phyloP scores from a whole-genome alignment of 495 filamentous ascomycete genomes.

The Staphylotrichum longicolle region DNA sequence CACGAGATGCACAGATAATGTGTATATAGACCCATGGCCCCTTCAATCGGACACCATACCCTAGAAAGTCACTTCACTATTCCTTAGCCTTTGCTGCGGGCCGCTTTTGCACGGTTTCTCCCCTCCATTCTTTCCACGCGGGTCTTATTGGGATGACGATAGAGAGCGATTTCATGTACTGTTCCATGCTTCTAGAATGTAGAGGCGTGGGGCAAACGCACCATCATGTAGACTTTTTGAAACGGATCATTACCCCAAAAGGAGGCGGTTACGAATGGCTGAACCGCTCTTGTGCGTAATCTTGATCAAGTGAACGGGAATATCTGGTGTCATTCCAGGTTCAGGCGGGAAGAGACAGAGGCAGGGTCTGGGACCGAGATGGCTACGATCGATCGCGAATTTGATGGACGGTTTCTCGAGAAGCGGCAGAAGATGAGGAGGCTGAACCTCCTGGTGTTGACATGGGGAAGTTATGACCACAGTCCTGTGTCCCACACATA shows the following conservation, averaged over 20 bases:
- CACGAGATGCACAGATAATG: conserved; percentile 35
- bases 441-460: too few relatives aligned
- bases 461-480: too few relatives aligned
- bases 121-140: conserved; percentile 21
- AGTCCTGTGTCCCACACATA: background rate
- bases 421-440: too few relatives aligned
- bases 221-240: conserved; percentile 34
- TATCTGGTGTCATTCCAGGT: background rate
- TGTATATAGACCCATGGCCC: conserved; percentile 36
- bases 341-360: background rate
- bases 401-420: conserved; percentile 11
- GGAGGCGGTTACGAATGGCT: conserved; percentile 17
- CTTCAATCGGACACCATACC: conserved; percentile 31
- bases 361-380: background rate
- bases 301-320: conserved; percentile 7
- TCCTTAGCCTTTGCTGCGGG: conserved; percentile 13
- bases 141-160: conserved; percentile 27
- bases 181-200: conserved; percentile 30
- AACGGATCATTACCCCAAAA: conserved; percentile 21
- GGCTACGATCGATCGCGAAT: background rate
- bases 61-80: conserved; percentile 32
- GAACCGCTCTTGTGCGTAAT: conserved; percentile 11
- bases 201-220: conserved; percentile 28
- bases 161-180: conserved; percentile 38
- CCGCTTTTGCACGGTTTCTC: conserved; percentile 28